Evolutionary conservation across 2,329 filamentous ascomycete species (phyloP).

Genomic region (Sordariomycetes sp.): DNA sequence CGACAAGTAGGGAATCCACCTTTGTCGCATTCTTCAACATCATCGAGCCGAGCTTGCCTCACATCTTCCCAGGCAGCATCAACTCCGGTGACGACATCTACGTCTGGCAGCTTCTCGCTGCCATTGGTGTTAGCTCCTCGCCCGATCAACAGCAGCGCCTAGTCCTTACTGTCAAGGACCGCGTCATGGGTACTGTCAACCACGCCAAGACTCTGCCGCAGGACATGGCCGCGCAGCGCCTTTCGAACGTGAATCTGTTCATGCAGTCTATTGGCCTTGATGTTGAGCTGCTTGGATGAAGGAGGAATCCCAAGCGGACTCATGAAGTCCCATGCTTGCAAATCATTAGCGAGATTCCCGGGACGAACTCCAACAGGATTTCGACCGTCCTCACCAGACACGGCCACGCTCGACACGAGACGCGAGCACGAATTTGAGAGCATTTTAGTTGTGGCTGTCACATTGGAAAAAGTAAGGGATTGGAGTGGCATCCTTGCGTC

Average conservation of each 20-base stretch:
- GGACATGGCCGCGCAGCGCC: constrained; percentile 71
- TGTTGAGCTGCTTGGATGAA: constrained; percentile 55
- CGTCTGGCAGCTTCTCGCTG: constrained; percentile 95
- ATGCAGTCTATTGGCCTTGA: constrained; percentile 99
- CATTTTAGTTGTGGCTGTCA: not conserved
- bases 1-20: constrained; percentile 49
- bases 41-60: constrained; percentile 71
- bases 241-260: constrained; percentile 93
- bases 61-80: constrained; percentile 86
- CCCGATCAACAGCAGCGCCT: constrained; percentile 92
- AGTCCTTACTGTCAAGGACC: constrained; percentile 92
- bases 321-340: not conserved
- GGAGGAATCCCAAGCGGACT: not conserved
- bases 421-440: not conserved
- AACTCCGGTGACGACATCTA: constrained; percentile 88
- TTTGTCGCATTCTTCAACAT: constrained; percentile 84
- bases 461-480: not conserved
- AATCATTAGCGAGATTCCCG: not conserved
- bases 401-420: not conserved
- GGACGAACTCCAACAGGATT: not conserved
- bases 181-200: constrained; percentile 88
- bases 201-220: constrained; percentile 82
- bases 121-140: constrained; percentile 85
- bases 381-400: too few species aligned
- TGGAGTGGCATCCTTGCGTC: too few species aligned